phyloP scores from a whole-genome alignment of 768 basidiomycete species.

The Hygrophorus russula region DNA sequence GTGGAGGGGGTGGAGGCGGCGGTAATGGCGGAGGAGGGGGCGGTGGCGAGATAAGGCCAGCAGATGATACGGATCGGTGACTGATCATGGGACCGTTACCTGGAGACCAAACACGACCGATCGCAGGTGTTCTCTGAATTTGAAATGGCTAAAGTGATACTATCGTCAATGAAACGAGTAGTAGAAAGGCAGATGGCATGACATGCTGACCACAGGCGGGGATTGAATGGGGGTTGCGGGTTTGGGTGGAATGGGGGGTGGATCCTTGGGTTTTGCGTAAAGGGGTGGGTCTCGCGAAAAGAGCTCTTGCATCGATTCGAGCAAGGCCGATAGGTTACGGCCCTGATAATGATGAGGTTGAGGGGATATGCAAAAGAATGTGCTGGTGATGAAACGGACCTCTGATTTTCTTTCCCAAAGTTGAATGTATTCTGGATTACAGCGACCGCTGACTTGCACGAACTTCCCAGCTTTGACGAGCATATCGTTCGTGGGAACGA shows the following conservation, averaged over 20 bases:
- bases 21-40: constrained; percentile 11
- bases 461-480: constrained; percentile 66
- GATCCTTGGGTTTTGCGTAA: constrained; percentile 65
- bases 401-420: constrained; percentile 80
- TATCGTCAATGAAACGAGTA: constrained; percentile 6
- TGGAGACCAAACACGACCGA: constrained; percentile 5
- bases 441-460: constrained; percentile 76
- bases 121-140: background rate
- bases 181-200: constrained; percentile 1
- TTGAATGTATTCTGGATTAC: constrained; percentile 53
- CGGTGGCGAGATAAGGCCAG: background rate
- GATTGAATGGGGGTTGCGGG: constrained; percentile 10
- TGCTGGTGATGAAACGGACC: constrained; percentile 30
- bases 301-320: constrained; percentile 67
- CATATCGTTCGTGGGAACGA: constrained; percentile 87
- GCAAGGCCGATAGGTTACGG: constrained; percentile 60
- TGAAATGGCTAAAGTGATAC: too few species aligned
- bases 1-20: constrained; percentile 4
- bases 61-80: background rate
- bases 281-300: constrained; percentile 86
- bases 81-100: constrained; percentile 3
- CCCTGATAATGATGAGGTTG: constrained; percentile 33
- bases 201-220: too few species aligned
- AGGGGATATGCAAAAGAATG: constrained; percentile 8
- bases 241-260: constrained; percentile 24